phyloP scores from a whole-genome alignment of 2,329 filamentous ascomycete species.

The Plenodomus biglobosus region DNA sequence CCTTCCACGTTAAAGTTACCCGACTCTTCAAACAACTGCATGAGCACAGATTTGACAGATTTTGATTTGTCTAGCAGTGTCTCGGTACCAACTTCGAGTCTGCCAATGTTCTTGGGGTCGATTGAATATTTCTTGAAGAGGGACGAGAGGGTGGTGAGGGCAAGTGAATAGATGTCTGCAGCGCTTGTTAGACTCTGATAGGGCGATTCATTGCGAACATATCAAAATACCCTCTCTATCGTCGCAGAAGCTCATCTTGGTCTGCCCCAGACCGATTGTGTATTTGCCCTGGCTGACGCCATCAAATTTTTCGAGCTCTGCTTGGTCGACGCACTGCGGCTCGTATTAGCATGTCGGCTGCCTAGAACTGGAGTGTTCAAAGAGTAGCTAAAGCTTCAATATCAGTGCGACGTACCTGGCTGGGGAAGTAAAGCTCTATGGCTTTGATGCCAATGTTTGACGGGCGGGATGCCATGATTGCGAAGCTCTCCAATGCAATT shows the following conservation, averaged over 20 bases:
- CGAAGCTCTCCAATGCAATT: too few species aligned
- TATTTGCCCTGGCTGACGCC: constrained; percentile 56
- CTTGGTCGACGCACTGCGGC: constrained; percentile 57
- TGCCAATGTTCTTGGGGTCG: constrained; percentile 54
- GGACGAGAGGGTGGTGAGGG: constrained; percentile 55
- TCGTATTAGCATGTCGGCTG: too few species aligned
- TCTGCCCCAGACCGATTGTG: constrained; percentile 58
- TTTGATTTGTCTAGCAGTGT: constrained; percentile 59
- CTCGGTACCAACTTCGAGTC: constrained; percentile 58
- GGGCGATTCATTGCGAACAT: constrained; percentile 13
- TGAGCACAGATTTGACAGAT: constrained; percentile 57
- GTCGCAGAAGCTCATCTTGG: constrained; percentile 59
- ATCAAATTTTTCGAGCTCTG: constrained; percentile 58
- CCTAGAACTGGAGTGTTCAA: too few species aligned
- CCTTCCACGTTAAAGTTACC: constrained; percentile 58
- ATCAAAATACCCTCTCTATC: constrained; percentile 51
- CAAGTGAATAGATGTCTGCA: constrained; percentile 59
- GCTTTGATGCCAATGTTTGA: constrained; percentile 57
- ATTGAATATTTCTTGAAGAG: constrained; percentile 57
- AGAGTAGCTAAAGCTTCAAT: constrained; percentile 13
- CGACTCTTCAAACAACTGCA: constrained; percentile 55
- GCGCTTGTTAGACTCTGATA: too few species aligned
- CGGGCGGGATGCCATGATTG: constrained; percentile 50
- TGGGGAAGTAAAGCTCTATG: constrained; percentile 58
- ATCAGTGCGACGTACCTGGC: constrained; percentile 48